phyloP scores from a whole-genome alignment of 2,329 filamentous ascomycete species.

The Ophidiomyces ophidiicola region DNA sequence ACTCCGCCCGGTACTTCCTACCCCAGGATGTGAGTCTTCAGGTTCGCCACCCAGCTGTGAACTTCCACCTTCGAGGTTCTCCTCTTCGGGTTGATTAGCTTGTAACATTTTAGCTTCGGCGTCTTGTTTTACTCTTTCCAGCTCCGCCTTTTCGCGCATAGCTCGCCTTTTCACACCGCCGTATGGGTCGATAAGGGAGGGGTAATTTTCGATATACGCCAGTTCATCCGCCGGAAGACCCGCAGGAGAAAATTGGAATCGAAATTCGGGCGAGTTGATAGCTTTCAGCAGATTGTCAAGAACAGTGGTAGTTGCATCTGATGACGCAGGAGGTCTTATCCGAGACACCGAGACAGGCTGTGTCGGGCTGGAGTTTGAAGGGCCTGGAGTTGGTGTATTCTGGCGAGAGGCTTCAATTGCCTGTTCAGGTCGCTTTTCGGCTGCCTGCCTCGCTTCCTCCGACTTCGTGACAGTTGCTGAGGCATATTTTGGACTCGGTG shows the following conservation, averaged over 20 bases:
- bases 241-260: conserved; percentile 42
- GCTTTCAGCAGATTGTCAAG: conserved; percentile 36
- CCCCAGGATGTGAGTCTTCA: conserved; percentile 55
- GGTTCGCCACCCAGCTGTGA: conserved; percentile 85
- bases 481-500: conserved; percentile 61
- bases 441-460: conserved; percentile 26
- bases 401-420: conserved; percentile 19
- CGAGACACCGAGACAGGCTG: conserved; percentile 3
- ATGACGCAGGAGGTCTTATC: conserved; percentile 11
- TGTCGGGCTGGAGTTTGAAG: conserved; percentile 8
- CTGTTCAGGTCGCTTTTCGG: conserved; percentile 21
- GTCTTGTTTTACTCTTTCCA: conserved; percentile 45
- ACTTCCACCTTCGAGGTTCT: conserved; percentile 70
- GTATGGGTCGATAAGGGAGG: conserved; percentile 68
- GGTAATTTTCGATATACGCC: conserved; percentile 46
- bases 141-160: conserved; percentile 59
- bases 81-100: conserved; percentile 49
- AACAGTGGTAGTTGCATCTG: conserved; percentile 21
- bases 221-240: conserved; percentile 38
- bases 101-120: conserved; percentile 43
- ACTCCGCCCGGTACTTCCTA: conserved; percentile 33
- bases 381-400: conserved; percentile 20
- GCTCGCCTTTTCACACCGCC: conserved; percentile 71
- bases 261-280: conserved; percentile 40
- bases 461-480: conserved; percentile 33